A percentile compares a stretch with the other conserved stretches of the same genome.
Evolutionary conservation across 192 early-diverging fungal species (phyloP).

Genomic region (Martensiomyces pterosporus): DNA sequence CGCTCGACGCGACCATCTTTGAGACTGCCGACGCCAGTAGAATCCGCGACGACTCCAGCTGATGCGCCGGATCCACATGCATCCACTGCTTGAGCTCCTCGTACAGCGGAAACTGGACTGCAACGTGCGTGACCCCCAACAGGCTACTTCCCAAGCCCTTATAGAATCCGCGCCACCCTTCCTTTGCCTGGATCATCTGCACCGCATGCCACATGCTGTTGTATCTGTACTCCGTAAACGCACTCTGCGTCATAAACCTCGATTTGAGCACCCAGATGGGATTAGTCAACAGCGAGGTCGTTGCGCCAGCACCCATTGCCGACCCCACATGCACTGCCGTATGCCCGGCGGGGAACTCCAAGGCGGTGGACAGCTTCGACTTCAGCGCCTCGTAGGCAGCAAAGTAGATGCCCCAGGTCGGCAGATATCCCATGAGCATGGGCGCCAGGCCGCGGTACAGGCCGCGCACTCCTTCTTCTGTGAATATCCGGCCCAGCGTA

Average conservation of each 20-base stretch:
- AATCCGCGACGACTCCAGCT: slow-evolving; percentile 54
- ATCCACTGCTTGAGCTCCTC: slow-evolving; percentile 71
- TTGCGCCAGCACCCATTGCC: slow-evolving; percentile 80
- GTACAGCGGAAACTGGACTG: slow-evolving; percentile 94
- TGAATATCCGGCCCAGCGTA: slow-evolving; percentile 67
- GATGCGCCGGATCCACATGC: slow-evolving; percentile 13
- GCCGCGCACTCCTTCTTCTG: slow-evolving; percentile 80
- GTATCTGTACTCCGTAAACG: slow-evolving; percentile 73
- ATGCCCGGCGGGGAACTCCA: slow-evolving; percentile 10
- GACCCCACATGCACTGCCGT: slow-evolving; percentile 72
- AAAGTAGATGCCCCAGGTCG: slow-evolving; percentile 92
- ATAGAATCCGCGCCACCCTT: slow-evolving; percentile 83
- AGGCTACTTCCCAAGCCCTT: slow-evolving; percentile 89
- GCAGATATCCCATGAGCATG: slow-evolving; percentile 84
- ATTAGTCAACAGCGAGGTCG: slow-evolving; percentile 74
- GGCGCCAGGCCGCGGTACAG: slow-evolving; percentile 86
- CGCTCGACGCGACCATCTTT: slow-evolving; percentile 84
- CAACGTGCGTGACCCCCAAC: slow-evolving; percentile 89
- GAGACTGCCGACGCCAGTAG: slow-evolving; percentile 76
- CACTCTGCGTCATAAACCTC: slow-evolving; percentile 82
- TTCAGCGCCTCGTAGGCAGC: slow-evolving; percentile 83
- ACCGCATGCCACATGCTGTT: slow-evolving; percentile 79
- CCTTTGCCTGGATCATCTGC: slow-evolving; percentile 62
- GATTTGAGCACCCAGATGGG: slow-evolving; percentile 93
- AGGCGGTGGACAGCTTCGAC: slow-evolving; percentile 23